These are phyloP conservation scores for Penicillium sumatraense DNA, from an alignment of 2,329 filamentous ascomycete species.

Conservation along the genomic window DNA sequence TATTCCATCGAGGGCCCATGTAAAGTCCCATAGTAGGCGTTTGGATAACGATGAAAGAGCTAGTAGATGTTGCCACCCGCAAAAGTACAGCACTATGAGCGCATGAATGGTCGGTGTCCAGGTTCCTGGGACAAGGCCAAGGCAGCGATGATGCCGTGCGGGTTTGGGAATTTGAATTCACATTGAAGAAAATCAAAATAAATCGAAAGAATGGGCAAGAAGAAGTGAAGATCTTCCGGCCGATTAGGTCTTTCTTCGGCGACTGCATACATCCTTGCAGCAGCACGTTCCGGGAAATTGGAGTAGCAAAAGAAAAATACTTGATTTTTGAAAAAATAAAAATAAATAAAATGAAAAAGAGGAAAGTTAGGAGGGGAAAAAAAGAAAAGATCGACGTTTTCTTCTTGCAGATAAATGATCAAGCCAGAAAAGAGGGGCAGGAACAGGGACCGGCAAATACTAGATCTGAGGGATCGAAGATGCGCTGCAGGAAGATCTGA, in stretches of 20 bases:
- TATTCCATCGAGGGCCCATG: constrained; percentile 9
- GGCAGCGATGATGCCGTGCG: constrained; percentile 13
- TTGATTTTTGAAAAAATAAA: constrained; percentile 14
- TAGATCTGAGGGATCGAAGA: constrained; percentile 26
- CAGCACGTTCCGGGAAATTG: constrained; percentile 23
- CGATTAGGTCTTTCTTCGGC: constrained; percentile 11
- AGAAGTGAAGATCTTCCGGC: constrained; percentile 16
- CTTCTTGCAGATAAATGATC: not conserved
- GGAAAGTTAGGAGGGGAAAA: not conserved
- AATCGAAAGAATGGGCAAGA: constrained; percentile 3
- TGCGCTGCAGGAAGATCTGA: constrained; percentile 25
- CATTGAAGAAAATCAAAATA: constrained; percentile 3
- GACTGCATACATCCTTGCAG: constrained; percentile 26
- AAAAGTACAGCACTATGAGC: constrained; percentile 25
- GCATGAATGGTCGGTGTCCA: constrained; percentile 18
- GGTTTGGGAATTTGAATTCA: constrained; percentile 11
- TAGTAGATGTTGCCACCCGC: constrained; percentile 22
- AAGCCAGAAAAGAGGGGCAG: not conserved
- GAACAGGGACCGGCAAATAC: not conserved
- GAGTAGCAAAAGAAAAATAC: not conserved
- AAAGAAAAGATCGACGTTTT: constrained; percentile 8
- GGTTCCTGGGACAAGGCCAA: constrained; percentile 19
- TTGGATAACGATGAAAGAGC: constrained; percentile 4
- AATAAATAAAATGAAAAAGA: too few species aligned
- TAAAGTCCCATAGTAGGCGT: constrained; percentile 11